Percentiles rank a stretch among this genome's conserved stretches.
phyloP scores from a whole-genome alignment of 345 rosid species.

The Abelmoschus esculentus region DNA sequence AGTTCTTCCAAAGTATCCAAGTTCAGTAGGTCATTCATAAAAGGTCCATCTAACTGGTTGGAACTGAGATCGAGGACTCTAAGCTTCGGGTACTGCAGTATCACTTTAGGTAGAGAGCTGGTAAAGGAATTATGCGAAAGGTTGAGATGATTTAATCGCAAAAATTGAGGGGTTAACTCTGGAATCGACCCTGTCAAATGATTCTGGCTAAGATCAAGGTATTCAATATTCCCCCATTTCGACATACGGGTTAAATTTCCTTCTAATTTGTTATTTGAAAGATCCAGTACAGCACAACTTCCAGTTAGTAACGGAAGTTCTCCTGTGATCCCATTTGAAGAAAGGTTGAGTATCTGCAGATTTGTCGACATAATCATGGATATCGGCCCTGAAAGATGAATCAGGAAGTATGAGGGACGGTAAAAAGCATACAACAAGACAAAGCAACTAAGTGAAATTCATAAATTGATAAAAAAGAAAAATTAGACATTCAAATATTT shows the following conservation, averaged over 20 bases:
- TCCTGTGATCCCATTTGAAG: constrained; percentile 68
- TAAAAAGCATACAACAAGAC: background rate
- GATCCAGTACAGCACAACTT: constrained; percentile 67
- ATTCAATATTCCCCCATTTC: constrained; percentile 78
- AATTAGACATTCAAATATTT: background rate
- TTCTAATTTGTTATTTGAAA: constrained; percentile 73
- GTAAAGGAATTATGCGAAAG: constrained; percentile 74
- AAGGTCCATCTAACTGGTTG: constrained; percentile 59
- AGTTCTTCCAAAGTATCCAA: constrained; percentile 70
- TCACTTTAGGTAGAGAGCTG: constrained; percentile 54
- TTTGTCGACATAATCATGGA: constrained; percentile 75
- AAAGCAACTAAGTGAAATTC: background rate
- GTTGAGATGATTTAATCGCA: constrained; percentile 85
- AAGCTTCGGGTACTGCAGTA: constrained; percentile 71
- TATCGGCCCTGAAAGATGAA: constrained; percentile 59
- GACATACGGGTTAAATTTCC: constrained; percentile 67
- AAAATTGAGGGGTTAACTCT: constrained; percentile 62
- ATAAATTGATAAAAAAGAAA: background rate
- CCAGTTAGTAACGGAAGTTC: constrained; percentile 91
- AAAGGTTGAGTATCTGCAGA: constrained; percentile 63
- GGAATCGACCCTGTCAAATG: constrained; percentile 67
- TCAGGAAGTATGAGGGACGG: constrained; percentile 2
- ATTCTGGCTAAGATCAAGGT: constrained; percentile 86
- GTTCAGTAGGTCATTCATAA: constrained; percentile 54
- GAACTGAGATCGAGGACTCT: constrained; percentile 77